Percentiles rank a stretch among this genome's conserved stretches.
Conservation (phyloP, 1,284 basidiomycete species). For the Austroboletus niveus region DNA sequence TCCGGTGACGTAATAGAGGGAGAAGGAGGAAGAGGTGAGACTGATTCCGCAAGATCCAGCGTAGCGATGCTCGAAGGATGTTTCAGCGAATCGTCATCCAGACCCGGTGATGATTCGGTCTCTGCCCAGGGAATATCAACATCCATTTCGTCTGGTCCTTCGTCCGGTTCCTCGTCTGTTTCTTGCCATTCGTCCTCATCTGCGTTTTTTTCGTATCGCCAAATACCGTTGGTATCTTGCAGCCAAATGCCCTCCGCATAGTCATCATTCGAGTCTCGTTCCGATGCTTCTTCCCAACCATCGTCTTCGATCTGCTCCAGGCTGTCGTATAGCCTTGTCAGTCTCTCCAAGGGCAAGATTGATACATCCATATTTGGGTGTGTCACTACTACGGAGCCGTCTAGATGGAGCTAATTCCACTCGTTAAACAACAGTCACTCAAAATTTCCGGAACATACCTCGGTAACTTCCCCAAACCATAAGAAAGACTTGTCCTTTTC, state of each 20-base stretch:
- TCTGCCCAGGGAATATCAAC: slow-evolving; percentile 29
- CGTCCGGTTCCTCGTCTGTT: slow-evolving; percentile 23
- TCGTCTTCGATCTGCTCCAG: slow-evolving; percentile 76
- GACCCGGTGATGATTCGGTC: slow-evolving; percentile 16
- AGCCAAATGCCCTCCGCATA: slow-evolving; percentile 51
- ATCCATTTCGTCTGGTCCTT: slow-evolving; percentile 23
- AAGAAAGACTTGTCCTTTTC: slow-evolving; percentile 45
- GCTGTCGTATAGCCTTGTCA: slow-evolving; percentile 73
- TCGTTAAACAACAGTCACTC: slow-evolving; percentile 2
- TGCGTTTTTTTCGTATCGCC: slow-evolving; percentile 41
- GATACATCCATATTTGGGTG: slow-evolving; percentile 52
- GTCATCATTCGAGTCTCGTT: slow-evolving; percentile 37
- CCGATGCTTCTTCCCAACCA: slow-evolving; percentile 54
- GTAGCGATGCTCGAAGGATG: slow-evolving; percentile 13
- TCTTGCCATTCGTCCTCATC: slow-evolving; percentile 41
- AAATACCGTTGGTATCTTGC: slow-evolving; percentile 50
- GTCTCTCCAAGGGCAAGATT: slow-evolving; percentile 57
- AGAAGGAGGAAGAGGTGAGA: slow-evolving; percentile 29
- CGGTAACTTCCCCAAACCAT: slow-evolving; percentile 80
- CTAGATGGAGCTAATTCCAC: slow-evolving; percentile 55
- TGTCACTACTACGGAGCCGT: slow-evolving; percentile 67
- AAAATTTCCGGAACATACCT: slow-evolving; percentile 39
- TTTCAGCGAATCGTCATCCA: slow-evolving; percentile 19
- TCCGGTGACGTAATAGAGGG: slow-evolving; percentile 30
- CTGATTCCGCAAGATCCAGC: slow-evolving; percentile 21